phyloP scores from a whole-genome alignment of 176 grass and related monocot species.

The Panicum miliaceum region DNA sequence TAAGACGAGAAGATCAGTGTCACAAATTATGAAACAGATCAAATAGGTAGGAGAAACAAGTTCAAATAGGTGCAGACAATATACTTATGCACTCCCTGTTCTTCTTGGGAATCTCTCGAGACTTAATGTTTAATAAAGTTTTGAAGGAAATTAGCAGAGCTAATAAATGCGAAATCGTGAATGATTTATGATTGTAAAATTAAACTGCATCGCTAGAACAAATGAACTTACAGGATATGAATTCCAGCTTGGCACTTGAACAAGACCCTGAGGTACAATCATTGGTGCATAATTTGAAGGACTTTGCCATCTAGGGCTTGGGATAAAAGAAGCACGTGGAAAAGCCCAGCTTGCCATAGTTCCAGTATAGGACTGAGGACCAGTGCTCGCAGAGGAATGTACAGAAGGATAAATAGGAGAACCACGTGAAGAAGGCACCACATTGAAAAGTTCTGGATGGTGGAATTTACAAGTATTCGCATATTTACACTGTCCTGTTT shows the following conservation, averaged over 20 bases:
- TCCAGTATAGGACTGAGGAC: conserved; percentile 71
- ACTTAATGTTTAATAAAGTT: not conserved
- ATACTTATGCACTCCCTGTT: not conserved
- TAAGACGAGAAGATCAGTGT: conserved; percentile 7
- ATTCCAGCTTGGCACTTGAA: conserved; percentile 93
- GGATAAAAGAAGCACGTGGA: conserved; percentile 91
- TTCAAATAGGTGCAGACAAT: conserved; percentile 19
- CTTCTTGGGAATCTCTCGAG: not conserved
- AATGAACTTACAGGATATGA: conserved; percentile 74
- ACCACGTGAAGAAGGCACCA: conserved; percentile 58
- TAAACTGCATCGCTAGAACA: conserved; percentile 16
- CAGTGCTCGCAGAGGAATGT: conserved; percentile 70
- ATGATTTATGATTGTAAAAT: not conserved
- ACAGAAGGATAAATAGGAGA: conserved; percentile 93
- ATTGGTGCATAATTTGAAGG: conserved; percentile 90
- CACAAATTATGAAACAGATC: conserved; percentile 21
- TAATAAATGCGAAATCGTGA: not conserved
- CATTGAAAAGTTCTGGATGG: conserved; percentile 86
- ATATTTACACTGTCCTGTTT: conserved; percentile 98
- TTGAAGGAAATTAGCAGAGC: conserved; percentile 8
- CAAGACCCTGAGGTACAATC: conserved; percentile 90
- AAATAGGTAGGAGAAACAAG: conserved; percentile 8
- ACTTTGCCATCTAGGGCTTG: conserved; percentile 92
- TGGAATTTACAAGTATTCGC: conserved; percentile 99
- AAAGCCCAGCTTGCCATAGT: conserved; percentile 75